Percentiles rank a stretch among this genome's conserved stretches.
These are phyloP conservation scores for Nissolia schottii DNA, from an alignment of 306 rosid genomes.

Conservation along the genomic window DNA sequence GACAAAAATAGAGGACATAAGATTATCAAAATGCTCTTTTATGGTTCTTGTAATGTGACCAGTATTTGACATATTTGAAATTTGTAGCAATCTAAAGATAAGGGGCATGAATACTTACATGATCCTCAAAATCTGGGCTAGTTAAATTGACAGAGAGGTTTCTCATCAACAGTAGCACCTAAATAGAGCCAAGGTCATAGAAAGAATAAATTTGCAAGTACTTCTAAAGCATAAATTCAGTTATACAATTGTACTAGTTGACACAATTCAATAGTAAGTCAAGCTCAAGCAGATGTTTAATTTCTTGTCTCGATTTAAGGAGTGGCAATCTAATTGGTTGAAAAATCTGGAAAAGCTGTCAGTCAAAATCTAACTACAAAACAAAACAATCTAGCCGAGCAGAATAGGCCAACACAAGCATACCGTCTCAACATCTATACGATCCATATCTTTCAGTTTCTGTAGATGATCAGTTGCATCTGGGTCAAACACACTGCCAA, in stretches of 20 bases:
- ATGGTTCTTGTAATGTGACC: not conserved
- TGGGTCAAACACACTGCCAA: slow-evolving; percentile 84
- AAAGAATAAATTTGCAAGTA: not conserved
- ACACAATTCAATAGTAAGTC: not conserved
- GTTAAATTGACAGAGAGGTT: slow-evolving; percentile 72
- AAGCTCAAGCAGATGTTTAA: not conserved
- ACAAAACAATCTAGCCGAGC: not conserved
- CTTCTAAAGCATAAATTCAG: slow-evolving; percentile 4
- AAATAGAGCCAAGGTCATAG: slow-evolving; percentile 12
- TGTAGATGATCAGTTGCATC: slow-evolving; percentile 58
- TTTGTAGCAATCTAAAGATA: not conserved
- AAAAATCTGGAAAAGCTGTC: not conserved
- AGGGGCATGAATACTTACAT: slow-evolving; percentile 45
- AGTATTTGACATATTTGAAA: not conserved
- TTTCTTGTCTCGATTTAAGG: not conserved
- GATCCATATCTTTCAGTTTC: slow-evolving; percentile 66
- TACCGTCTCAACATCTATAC: slow-evolving; percentile 81
- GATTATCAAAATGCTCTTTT: not conserved
- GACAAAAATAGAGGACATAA: not conserved
- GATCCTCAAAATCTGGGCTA: slow-evolving; percentile 81
- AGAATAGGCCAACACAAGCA: not conserved
- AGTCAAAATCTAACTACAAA: not conserved
- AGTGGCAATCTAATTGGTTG: not conserved
- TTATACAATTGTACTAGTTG: not conserved
- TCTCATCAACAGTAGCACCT: slow-evolving; percentile 85